Evolutionary conservation across 2,329 filamentous ascomycete genomes (phyloP).

Genomic region (Orbilia blumenaviensis): DNA sequence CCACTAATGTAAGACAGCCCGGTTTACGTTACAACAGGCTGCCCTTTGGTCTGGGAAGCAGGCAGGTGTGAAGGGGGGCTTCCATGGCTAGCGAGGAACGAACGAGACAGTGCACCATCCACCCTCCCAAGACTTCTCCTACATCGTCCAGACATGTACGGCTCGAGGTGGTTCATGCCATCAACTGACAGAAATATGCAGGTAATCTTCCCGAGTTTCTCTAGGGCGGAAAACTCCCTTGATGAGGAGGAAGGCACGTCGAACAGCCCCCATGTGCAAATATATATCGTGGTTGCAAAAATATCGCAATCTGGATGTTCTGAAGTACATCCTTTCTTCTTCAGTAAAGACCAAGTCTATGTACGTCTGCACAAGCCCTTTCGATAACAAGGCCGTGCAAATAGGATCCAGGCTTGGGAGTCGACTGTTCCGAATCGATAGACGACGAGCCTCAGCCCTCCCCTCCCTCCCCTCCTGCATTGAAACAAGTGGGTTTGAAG

Average conservation of each 20-base stretch:
- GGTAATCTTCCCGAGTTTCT: constrained; percentile 20
- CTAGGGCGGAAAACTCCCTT: neutral
- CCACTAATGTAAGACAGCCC: constrained; percentile 54
- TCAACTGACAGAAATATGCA: constrained; percentile 32
- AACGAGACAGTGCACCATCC: no score
- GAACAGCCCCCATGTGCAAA: no score
- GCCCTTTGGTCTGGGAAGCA: constrained; percentile 15
- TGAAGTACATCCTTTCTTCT: no score
- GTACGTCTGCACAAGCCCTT: no score
- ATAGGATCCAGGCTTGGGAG: neutral
- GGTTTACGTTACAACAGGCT: constrained; percentile 40
- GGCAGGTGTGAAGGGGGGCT: constrained; percentile 46
- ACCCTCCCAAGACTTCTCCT: neutral
- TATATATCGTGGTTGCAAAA: no score
- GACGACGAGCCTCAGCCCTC: constrained; percentile 24
- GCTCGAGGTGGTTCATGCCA: constrained; percentile 23
- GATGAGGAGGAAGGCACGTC: neutral
- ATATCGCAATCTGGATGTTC: no score
- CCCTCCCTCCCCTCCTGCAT: constrained; percentile 17
- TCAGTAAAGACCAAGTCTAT: no score
- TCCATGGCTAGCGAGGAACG: constrained; percentile 30
- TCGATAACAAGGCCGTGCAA: neutral
- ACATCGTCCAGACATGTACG: no score
- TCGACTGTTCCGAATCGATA: neutral
- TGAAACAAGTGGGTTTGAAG: constrained; percentile 40